Conservation (phyloP, 2,329 filamentous ascomycete species). For the Aspergillus quadricinctus region DNA sequence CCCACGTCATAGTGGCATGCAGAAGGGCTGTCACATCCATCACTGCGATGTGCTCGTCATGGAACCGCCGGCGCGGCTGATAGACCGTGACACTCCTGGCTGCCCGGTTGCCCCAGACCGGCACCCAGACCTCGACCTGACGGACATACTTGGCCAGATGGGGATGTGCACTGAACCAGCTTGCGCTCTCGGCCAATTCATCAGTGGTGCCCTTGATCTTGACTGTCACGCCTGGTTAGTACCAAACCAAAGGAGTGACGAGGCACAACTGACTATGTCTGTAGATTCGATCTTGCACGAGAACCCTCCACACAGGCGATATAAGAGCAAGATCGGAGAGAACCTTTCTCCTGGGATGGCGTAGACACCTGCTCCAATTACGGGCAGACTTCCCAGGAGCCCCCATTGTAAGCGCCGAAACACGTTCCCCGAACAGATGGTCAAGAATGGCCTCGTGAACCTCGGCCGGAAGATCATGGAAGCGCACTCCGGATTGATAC, state of each 20-base stretch:
- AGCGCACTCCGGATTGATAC: constrained; percentile 16
- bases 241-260: not conserved
- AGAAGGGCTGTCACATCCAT: constrained; percentile 19
- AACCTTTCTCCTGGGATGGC: constrained; percentile 63
- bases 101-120: constrained; percentile 60
- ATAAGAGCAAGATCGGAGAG: constrained; percentile 62
- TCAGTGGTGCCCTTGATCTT: constrained; percentile 67
- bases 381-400: constrained; percentile 51
- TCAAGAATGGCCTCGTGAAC: constrained; percentile 70
- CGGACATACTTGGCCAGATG: constrained; percentile 63
- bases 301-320: constrained; percentile 56
- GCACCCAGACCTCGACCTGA: constrained; percentile 74
- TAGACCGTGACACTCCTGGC: constrained; percentile 44
- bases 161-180: constrained; percentile 56
- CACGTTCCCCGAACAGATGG: constrained; percentile 64
- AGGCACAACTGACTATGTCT: constrained; percentile 50
- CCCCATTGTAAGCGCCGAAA: constrained; percentile 57
- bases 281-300: constrained; percentile 70
- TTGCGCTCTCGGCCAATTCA: constrained; percentile 56
- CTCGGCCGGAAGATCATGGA: constrained; percentile 57
- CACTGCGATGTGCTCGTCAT: constrained; percentile 19
- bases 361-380: constrained; percentile 61
- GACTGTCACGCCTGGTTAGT: constrained; percentile 35
- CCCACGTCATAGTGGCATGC: constrained; percentile 23
- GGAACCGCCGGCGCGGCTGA: constrained; percentile 20